Base-by-base conservation (phyloP, 306 rosid species). In the Quercus variabilis region DNA sequence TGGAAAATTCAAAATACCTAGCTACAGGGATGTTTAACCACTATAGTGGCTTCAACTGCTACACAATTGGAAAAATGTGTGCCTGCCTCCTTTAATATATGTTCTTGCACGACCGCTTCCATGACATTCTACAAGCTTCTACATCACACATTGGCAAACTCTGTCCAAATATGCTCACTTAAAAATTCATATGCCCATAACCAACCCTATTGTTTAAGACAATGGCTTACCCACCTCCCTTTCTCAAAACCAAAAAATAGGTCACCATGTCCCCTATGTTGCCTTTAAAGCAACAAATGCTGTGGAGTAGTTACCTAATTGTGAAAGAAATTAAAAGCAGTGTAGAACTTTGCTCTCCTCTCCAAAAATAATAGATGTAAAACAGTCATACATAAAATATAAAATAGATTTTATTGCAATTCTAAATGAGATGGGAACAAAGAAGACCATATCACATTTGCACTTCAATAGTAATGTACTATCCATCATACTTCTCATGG, bases 401-500 rank as follows among this genome's bases (percentile, higher is more conserved):
- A 11, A 46, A 46, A 46, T 11, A 9, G 18, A 55, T 35, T 25
- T 41, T 25, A 68, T 46, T 59, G 41, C 38, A 75, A 78, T 56
- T 19, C 67, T 14, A 60, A 30, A 75, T 63, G 41, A 60, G 19
- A 81, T 4, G 62, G 62, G 13, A 52, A 76, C 58, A 65, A 38
- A 71, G 65, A 28, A 62, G 55, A 74, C 26, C 6, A 12, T 46
- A 79, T 59, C 67, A 28, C 73, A 83, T 73, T 69, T 59, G 74
- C 62, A 11, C 19, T 55, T 19, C 18, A 23, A 72, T 51, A 78
- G 30, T 68, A 64, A 17, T 96, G 94, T 93, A 74, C n/a, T 94
- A 93, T 65, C 90, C 97, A 93, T 96, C 98, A 91, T 96, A 96
- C 98, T 96, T 96, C 99, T 93, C 99, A 64, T 98, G 89, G 99